Base-by-base conservation (phyloP, 1,284 basidiomycete genomes). In the Marasmius fiardii region DNA sequence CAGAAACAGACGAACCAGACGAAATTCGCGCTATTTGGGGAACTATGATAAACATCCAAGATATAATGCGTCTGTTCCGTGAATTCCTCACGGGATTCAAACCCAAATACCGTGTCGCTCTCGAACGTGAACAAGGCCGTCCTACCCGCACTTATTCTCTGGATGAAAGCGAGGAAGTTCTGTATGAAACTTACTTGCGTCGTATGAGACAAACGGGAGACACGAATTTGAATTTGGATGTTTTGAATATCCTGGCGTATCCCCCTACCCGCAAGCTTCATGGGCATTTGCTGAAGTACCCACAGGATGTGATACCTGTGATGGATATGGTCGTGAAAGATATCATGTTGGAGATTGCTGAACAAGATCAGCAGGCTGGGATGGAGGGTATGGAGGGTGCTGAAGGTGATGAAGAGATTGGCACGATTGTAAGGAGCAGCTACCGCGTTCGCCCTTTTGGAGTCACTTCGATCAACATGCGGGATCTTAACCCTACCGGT, bases 271-370 rank as follows among this genome's bases (percentile, higher is more conserved):
- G 85, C 67, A 94, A 93, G 71, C 78, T 98, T 12, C 83, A 92
- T 67, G 74, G 75, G 43, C 90, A 92, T 65, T 76, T 98, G 12
- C 71, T 88, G 61, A 95, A 94, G 67, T 99, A 96, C 70, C 97
- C 96, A 0, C 95, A 98, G 71, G 96, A 99, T 76, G 86, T 98
- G 52, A 83, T 99, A 43, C 96, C 96, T 2, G 92, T 93, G 52
- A 95, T 98, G 88, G 97, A 99, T 78, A 93, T 95, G 66, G 90
- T 95, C 0, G 75, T 98, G 62, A 93, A 95, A 71, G 95, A 98
- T 66, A 72, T 91, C 54, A 90, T 96, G 88, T 72, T 93, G 49
- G 89, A 92, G 60, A 65, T 88, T 28, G 90, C 89, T 0, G 88
- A 94, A 54, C 77, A 86, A 61, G 93, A 96, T 66, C 82, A 88